Evolutionary conservation across 164 flowering plant genomes (phyloP), one percentile per base, ranked within the genome.

Genomic region (Vitis rupestris): DNA sequence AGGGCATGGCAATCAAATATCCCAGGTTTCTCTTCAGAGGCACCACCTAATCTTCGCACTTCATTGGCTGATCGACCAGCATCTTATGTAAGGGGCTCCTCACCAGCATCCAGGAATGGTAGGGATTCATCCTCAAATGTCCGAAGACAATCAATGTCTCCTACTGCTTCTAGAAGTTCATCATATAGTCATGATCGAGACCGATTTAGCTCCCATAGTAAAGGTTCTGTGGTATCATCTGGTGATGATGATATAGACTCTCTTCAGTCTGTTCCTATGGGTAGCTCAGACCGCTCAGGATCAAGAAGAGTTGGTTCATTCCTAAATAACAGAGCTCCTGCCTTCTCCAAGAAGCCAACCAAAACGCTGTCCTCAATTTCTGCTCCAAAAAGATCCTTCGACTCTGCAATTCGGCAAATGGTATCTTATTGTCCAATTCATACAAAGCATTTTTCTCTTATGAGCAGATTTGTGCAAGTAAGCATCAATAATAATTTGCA

Each of bases 31-130:
- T 87, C 97, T 23, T 78, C 84, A 31, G 98, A 93, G 16, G 89
- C 86, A 31, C 99, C 99, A 54, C 98, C 99, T 14, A 96, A 96
- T 77, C 97, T 96, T 59, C 92, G 99, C 15, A 96, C 99, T 37
- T 96, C 99, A 69, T 66, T 89, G 64, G 84, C 90, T 52, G 98
- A 96, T 82, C 83, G 98, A 10, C 93, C 97, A 7, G 88, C 92
- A 64, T 87, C 97, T 37, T 86, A 86, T 74, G 91, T 89, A 48
- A 83, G 98, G 78, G 99, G 99, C 10, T 88, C 90, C 48, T 95
- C 99, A 31, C 98, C 99, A 12, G 99, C 97, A 73, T 90, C 98
- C 50, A 82, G 94, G 73, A 87, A 83, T 75, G 86, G 99, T 31
- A 84, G 76, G 74, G 90, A 85, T 50, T 68, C 80, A 63, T 59